Evolutionary conservation across 2,329 filamentous ascomycete species (phyloP), one percentile per base, ranked within the genome.

Genomic region (Westerdykella sp.): DNA sequence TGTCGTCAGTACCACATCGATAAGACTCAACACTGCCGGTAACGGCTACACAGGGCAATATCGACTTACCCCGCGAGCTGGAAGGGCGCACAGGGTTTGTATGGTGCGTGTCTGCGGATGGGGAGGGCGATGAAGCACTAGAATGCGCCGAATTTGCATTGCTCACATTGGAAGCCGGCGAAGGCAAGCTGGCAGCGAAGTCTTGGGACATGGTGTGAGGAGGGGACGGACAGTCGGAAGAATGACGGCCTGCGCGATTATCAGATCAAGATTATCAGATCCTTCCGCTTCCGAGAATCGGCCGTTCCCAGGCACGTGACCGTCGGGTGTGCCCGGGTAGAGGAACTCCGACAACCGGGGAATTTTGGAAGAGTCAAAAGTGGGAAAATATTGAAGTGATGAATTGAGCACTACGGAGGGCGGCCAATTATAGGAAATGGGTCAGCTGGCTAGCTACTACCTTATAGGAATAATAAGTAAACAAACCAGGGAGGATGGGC

Each of bases 211-310:
- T 59, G 46, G 41, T 45, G 36, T 23, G 39, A 41, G 48, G 30
- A 31, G 23, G 45, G 45, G 41, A 42, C 47, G 46, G 43, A 47
- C 42, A 43, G 34, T 43, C 5, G 35, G 38, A 25, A 36, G 40
- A 28, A 28, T 28, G 25, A 28, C 25, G 25, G 18, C 23, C 10
- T 25, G 11, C 25, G 25, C 9, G 31, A 37, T 57, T 59, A 62
- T 62, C 58, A 57, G 58, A 60, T 60, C 49, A 37, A 44, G 48
- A 30, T 51, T 40, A 49, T 44, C 46, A 48, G 47, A 43, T 37
- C 44, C 45, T 28, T 12, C 32, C 23, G 7, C 4, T 28, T 28
- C 40, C 40, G 40, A 41, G 13, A 25, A 41, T 37, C 40, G 40
- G 40, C 11, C 40, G 40, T 9, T 7, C 4, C 25, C 4, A 7